phyloP scores from a whole-genome alignment of 768 basidiomycete species.

The Amanita phalloides region DNA sequence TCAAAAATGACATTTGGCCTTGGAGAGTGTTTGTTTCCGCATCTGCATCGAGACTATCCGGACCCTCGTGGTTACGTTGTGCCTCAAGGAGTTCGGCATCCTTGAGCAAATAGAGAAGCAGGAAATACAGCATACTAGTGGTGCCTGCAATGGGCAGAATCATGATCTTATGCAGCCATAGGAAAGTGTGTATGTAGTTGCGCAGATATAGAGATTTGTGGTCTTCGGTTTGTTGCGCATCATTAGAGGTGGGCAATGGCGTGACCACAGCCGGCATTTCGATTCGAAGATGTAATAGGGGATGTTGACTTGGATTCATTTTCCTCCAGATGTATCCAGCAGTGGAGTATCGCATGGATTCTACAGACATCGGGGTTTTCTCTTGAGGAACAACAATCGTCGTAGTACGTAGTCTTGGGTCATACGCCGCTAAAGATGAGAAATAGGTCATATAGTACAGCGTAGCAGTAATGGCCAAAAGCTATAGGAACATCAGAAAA shows the following conservation, averaged over 20 bases:
- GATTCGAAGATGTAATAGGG: conserved; percentile 66
- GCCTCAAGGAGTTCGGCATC: conserved; percentile 86
- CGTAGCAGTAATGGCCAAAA: conserved; percentile 65
- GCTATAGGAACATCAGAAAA: conserved; percentile 27
- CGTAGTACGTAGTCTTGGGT: conserved; percentile 11
- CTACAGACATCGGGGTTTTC: conserved; percentile 10
- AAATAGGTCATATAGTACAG: conserved; percentile 67
- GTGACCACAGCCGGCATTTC: conserved; percentile 74
- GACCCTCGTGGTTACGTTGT: conserved; percentile 53
- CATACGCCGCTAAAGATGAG: conserved; percentile 21
- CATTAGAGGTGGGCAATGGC: conserved; percentile 34
- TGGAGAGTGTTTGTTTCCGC: conserved; percentile 25
- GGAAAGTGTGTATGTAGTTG: conserved; percentile 34
- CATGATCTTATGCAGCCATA: conserved; percentile 79
- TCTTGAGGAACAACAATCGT: not conserved
- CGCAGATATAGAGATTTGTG: conserved; percentile 25
- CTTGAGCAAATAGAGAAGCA: conserved; percentile 82
- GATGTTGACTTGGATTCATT: conserved; percentile 58
- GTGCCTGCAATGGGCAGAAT: conserved; percentile 77
- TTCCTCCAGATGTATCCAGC: conserved; percentile 68
- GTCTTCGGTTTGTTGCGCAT: conserved; percentile 9
- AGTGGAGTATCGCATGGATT: conserved; percentile 20
- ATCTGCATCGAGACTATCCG: conserved; percentile 20
- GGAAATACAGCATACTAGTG: conserved; percentile 57
- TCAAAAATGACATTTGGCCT: conserved; percentile 43